Conservation (phyloP, 768 basidiomycete species). For the Podaxis rugospora region DNA sequence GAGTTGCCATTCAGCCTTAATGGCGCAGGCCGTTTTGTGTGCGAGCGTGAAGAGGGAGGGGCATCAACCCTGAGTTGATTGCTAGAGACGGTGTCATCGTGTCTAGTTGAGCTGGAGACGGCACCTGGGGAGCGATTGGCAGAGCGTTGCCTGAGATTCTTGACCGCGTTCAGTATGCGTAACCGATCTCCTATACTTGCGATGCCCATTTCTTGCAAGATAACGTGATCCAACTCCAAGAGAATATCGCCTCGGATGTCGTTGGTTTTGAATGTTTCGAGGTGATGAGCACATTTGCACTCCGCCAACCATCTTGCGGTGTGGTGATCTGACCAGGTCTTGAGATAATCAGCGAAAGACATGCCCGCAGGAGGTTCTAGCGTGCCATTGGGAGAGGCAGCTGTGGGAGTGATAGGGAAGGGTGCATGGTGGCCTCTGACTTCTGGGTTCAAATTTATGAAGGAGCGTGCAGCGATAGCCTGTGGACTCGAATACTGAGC, state of each 20-base stretch:
- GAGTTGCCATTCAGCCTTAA: slow-evolving; percentile 61
- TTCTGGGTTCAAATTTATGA: slow-evolving; percentile 32
- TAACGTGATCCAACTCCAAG: slow-evolving; percentile 84
- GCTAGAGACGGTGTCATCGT: slow-evolving; percentile 13
- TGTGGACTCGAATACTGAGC: slow-evolving; percentile 28
- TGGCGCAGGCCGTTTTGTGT: slow-evolving; percentile 61
- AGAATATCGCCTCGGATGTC: slow-evolving; percentile 93
- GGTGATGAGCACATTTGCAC: slow-evolving; percentile 68
- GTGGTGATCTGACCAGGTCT: slow-evolving; percentile 68
- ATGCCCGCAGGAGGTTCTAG: slow-evolving; percentile 58
- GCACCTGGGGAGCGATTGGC: slow-evolving; percentile 18
- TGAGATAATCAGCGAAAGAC: slow-evolving; percentile 59
- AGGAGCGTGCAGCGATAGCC: slow-evolving; percentile 30
- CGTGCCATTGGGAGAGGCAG: slow-evolving; percentile 20
- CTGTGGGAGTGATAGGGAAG: slow-evolving; percentile 35
- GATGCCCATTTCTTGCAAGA: slow-evolving; percentile 89
- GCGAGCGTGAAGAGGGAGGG: slow-evolving; percentile 34
- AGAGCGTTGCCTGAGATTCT: slow-evolving; percentile 63
- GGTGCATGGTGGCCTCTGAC: slow-evolving; percentile 38
- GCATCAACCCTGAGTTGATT: slow-evolving; percentile 16
- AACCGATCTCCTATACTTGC: slow-evolving; percentile 88
- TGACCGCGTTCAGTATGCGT: slow-evolving; percentile 82
- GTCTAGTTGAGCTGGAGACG: slow-evolving; percentile 9
- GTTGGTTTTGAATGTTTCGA: slow-evolving; percentile 69
- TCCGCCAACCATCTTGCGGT: slow-evolving; percentile 77